Percentiles rank a stretch among this genome's conserved stretches.
Evolutionary conservation across 345 rosid species (phyloP).

Genomic region (Raphanus raphanistrum): DNA sequence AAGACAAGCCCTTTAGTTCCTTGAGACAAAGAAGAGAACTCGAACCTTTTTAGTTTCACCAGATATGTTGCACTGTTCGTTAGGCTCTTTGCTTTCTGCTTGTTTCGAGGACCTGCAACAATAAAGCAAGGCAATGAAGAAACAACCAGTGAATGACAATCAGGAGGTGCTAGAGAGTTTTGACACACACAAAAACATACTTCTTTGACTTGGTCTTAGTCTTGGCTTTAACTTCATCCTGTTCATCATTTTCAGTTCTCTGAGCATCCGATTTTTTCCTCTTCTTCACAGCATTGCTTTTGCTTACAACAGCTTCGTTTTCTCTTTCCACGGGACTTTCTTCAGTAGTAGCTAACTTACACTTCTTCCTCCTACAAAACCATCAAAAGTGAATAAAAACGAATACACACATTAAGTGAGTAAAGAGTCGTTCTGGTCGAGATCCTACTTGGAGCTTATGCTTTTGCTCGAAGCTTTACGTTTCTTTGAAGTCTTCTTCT

Average conservation of each 20-base stretch:
- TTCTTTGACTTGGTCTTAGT: conserved; percentile 30
- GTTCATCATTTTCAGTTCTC: conserved; percentile 35
- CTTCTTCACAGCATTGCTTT: conserved; percentile 40
- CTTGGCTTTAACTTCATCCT: conserved; percentile 29
- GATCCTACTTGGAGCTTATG: conserved; percentile 61
- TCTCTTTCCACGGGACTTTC: conserved; percentile 37
- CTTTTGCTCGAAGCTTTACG: conserved; percentile 66
- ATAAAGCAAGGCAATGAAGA: not conserved
- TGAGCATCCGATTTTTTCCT: conserved; percentile 29
- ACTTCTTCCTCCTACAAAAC: conserved; percentile 66
- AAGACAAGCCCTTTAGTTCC: not conserved
- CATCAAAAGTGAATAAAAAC: conserved; percentile 11
- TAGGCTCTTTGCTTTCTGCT: conserved; percentile 45
- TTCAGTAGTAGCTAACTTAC: conserved; percentile 49
- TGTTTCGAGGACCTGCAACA: conserved; percentile 45
- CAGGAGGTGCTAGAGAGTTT: not conserved
- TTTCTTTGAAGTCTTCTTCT: conserved; percentile 55
- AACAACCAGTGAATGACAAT: conserved; percentile 14
- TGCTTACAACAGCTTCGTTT: conserved; percentile 14
- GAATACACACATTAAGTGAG: not conserved
- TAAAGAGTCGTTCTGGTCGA: not conserved
- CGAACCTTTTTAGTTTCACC: conserved; percentile 64
- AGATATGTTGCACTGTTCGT: conserved; percentile 43
- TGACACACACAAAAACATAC: conserved; percentile 44
- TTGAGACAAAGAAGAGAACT: conserved; percentile 6